Evolutionary conservation across 495 filamentous ascomycete species (phyloP), one percentile per base, ranked within the genome.

Genomic region (Aspergillus leporis): DNA sequence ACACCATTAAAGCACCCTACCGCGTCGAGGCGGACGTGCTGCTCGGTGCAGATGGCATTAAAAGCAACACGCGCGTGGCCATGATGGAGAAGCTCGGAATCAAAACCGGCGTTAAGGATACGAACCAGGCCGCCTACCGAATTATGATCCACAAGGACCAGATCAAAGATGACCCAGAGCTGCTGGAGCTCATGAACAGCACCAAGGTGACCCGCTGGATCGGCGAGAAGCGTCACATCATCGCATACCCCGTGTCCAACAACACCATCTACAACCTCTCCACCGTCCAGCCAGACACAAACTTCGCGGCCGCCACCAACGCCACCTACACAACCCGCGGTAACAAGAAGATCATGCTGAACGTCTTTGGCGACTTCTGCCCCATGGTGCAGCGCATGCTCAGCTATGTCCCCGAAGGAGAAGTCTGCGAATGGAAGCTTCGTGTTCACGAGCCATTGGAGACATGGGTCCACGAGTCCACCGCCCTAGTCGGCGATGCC

Each of bases 361-460:
- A 77, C 19, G 84, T 90, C 23, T 92, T 84, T 66, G 71, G 62
- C 18, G 87, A 89, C 67, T 93, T 90, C 73, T 88, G 85, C 65
- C 87, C 87, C 32, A 83, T 84, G 66, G 82, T 93, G 12, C 81
- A 84, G 61, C 82, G 85, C 55, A 85, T 93, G 83, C 78, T 93
- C 31, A 75, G 88, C 67, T 79, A 90, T n/a, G 89, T 92, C 8
- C 89, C 88, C 2, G 90, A 92, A 40, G 88, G 86, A 38, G 87
- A 90, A 61, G 88, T 93, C 25, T 89, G 87, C 70, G 87, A 91
- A 72, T 93, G 89, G 90, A 87, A 89, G 69, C 77, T 93, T 40
- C 83, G 89, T 43, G 81, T 85, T 2, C 87, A 92, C 73, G 81
- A 81, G 48, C 83, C 85, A 0, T 76, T 93, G 22, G 82, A 84